Evolutionary conservation across 192 early-diverging fungal species (phyloP), one percentile per base, ranked within the genome.

Genomic region (Physocladia obscura): DNA sequence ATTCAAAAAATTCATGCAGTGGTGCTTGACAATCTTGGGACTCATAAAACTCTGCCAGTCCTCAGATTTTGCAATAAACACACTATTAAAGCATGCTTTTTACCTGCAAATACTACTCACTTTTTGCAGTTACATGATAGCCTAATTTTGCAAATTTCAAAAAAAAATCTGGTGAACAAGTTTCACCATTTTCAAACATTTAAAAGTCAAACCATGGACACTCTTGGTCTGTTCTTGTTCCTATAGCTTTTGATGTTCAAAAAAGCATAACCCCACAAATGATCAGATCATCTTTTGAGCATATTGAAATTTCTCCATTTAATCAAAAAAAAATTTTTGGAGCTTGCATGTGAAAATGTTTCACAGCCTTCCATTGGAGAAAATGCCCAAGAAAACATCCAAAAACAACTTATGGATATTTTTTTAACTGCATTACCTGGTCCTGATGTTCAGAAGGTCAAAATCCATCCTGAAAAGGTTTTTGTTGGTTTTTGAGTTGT

Each of bases 71-170:
- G 50, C n/a, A 8, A 26, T 27, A n/a, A 52, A 4, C 4, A 26
- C 29, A 27, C 21, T 4, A 52, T 52, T n/a, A 4, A n/a, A 52
- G 50, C 21, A 4, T 52, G 21, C 50, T 52, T 52, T 52, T 21
- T 52, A n/a, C 50, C 50, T 52, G 50, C 50, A 4, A 52, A 52
- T 52, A 52, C 50, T 27, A 52, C 50, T 26, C 50, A 52, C 50
- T 52, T 52, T 27, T 27, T 52, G 5, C 50, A 52, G 21, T 27
- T 27, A 4, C 21, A 26, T n/a, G 50, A 52, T 52, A 27, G 29
- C 4, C 21, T 52, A 26, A 21, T 52, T 52, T 52, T 52, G 21
- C 21, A n/a, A n/a, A 52, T 26, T n/a, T 21, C 29, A 27, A 52
- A 52, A n/a, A n/a, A 4, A 4, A 52, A 11, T 6, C 21, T 52